Base-by-base conservation (phyloP, 2,329 filamentous ascomycete genomes). In the Purpureocillium lavendulum region DNA sequence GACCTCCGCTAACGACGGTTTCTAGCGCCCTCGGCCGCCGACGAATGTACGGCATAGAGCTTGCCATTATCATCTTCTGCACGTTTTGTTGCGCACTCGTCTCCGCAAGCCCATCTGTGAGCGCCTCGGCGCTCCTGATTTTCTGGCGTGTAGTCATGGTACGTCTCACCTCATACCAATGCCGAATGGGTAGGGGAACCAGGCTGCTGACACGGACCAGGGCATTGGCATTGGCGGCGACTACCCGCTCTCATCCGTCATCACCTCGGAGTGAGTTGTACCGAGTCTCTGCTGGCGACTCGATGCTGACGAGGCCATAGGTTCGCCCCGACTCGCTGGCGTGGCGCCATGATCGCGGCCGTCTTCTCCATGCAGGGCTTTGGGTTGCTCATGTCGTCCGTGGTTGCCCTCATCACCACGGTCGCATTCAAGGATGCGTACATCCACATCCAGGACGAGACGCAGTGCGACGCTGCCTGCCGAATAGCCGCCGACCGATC, bases 351-450 rank as follows among this genome's bases (percentile, higher is more conserved):
- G 82, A 84, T 92, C 69, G 83, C 80, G 10, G 74, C 82, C 13
- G 84, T 90, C 36, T 92, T 92, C 54, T 84, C 83, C 30, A 89
- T 89, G 84, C 86, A 92, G 53, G 84, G 84, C 35, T 68, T 88
- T 18, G 85, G 86, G n/a, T 84, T 90, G 53, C 77, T 90, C 38
- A 67, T 70, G 15, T 82, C 82, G 11, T 81, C 82, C 18, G 65
- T 88, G 6, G 72, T 89, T 15, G 77, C 83, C 11, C 65, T 90
- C 28, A 74, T 87, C 39, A 81, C 80, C 30, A 82, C 80, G 1
- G 63, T 71, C 13, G 76, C 73, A 3, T 87, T 85, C 62, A 79
- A 77, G 50, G 53, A 57, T 14, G 62, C 69, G 1, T 75, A 74
- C 44, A 46, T 60, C 35, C 51, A 51, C 30, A 60, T 69, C 15